phyloP scores from a whole-genome alignment of 2,329 filamentous ascomycete genomes.

The Clonostachys rhizophaga region DNA sequence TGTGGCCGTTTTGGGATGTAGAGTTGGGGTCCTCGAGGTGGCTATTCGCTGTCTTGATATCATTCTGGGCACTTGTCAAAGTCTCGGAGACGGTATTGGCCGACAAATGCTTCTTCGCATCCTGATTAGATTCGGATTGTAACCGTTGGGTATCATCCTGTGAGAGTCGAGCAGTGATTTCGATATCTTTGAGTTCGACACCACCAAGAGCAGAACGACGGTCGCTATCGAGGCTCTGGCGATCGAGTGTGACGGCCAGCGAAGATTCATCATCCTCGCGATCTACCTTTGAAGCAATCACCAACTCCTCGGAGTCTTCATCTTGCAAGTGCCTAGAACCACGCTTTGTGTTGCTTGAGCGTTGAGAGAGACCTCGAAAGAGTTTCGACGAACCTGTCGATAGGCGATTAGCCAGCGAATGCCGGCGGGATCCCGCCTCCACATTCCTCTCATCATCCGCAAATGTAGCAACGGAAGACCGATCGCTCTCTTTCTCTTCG shows the following conservation, averaged over 20 bases:
- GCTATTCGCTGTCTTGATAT: no score
- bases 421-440: conserved; percentile 16
- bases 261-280: conserved; percentile 42
- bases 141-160: conserved; percentile 1
- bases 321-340: conserved; percentile 10
- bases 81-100: no score
- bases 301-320: conserved; percentile 41
- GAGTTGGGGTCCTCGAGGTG: no score
- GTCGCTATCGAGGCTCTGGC: conserved; percentile 37
- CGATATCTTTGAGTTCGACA: conserved; percentile 21
- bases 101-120: no score
- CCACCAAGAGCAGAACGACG: conserved; percentile 16
- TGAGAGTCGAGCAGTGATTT: conserved; percentile 32
- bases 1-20: conserved; percentile 6
- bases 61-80: no score
- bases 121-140: no score
- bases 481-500: conserved; percentile 39
- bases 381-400: conserved; percentile 27
- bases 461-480: conserved; percentile 67
- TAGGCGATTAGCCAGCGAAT: conserved; percentile 38
- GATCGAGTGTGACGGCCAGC: conserved; percentile 53
- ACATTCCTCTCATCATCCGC: conserved; percentile 53
- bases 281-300: conserved; percentile 17
- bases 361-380: conserved; percentile 28
- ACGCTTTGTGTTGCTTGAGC: conserved; percentile 6